phyloP scores from a whole-genome alignment of 2,329 filamentous ascomycete genomes.

The Diplodia sapinea region DNA sequence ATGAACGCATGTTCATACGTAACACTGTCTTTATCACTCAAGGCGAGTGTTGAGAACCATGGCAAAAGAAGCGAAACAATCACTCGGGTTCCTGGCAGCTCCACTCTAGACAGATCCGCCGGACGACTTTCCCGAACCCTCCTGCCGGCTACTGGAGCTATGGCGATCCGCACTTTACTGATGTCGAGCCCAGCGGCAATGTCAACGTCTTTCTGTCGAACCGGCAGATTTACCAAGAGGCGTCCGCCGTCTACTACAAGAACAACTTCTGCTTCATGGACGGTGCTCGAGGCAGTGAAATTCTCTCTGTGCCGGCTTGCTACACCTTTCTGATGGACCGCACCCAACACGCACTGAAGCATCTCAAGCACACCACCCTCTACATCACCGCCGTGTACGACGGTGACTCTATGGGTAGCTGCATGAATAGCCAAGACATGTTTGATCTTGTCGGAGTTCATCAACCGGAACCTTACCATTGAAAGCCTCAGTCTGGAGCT shows the following conservation, averaged over 20 bases:
- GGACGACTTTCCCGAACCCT: background rate
- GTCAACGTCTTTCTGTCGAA: background rate
- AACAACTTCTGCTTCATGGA: background rate
- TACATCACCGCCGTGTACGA: accelerated
- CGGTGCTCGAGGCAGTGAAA: too few relatives aligned
- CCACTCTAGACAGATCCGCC: background rate
- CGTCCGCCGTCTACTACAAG: background rate
- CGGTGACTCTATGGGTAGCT: background rate
- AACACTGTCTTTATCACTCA: background rate
- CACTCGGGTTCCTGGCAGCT: background rate
- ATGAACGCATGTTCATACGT: background rate
- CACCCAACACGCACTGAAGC: background rate
- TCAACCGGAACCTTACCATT: background rate
- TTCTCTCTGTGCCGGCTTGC: background rate
- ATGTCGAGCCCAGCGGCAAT: background rate
- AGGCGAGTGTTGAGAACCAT: background rate
- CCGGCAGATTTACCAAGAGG: background rate
- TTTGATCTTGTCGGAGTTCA: background rate
- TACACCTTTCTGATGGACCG: background rate
- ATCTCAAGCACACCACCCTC: background rate
- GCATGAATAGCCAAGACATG: background rate
- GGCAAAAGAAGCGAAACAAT: background rate
- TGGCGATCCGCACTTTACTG: background rate
- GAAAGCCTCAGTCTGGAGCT: background rate
- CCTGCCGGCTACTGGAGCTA: background rate